Conservation (phyloP, 768 basidiomycete species). For the Lactarius hengduanensis region DNA sequence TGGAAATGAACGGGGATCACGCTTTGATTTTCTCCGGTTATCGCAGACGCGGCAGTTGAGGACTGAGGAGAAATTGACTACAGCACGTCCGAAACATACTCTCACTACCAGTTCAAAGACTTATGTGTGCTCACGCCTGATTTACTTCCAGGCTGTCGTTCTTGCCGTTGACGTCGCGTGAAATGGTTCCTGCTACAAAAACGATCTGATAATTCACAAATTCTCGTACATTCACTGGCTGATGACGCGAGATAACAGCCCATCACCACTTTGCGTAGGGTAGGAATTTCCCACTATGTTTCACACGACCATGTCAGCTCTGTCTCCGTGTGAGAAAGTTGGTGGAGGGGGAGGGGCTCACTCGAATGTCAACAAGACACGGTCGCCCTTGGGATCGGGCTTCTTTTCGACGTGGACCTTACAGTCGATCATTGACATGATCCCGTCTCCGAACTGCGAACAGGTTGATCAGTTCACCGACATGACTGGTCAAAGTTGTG, state of each 20-base stretch:
- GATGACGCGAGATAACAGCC: neutral
- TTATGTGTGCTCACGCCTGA: neutral
- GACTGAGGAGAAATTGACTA: neutral
- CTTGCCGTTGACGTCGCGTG: neutral
- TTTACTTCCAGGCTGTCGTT: neutral
- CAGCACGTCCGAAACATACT: neutral
- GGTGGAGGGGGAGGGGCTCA: constrained; percentile 37
- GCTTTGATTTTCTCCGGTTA: neutral
- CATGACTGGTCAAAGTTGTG: neutral
- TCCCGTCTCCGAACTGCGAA: constrained; percentile 75
- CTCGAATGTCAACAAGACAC: constrained; percentile 79
- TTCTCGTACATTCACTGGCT: neutral
- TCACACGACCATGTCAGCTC: constrained; percentile 2
- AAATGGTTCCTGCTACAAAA: neutral
- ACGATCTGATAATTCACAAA: neutral
- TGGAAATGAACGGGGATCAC: neutral
- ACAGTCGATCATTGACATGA: constrained; percentile 90
- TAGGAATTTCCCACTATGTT: constrained; percentile 68
- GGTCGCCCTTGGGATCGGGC: constrained; percentile 74
- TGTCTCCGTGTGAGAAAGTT: constrained; percentile 1
- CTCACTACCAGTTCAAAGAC: neutral
- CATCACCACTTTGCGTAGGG: constrained; percentile 66
- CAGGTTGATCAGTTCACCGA: neutral
- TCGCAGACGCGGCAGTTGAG: neutral
- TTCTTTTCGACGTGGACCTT: constrained; percentile 66